Evolutionary conservation across 371 early-diverging fungal genomes (phyloP).

Genomic region (Zychaea mexicana): DNA sequence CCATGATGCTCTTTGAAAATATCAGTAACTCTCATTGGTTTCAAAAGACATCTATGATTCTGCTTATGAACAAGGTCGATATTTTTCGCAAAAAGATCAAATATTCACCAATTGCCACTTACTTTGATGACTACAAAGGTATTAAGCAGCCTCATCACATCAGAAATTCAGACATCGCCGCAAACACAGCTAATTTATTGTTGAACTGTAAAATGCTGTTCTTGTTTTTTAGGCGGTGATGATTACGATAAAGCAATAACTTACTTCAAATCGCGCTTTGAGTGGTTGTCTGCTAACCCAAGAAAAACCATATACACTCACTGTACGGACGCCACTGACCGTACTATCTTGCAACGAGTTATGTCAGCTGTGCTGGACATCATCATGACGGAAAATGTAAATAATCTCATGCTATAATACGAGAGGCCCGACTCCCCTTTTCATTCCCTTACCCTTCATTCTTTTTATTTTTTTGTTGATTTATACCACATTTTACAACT

Average conservation of each 20-base stretch:
- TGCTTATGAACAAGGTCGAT: constrained; percentile 96
- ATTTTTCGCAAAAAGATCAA: constrained; percentile 84
- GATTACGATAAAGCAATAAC: constrained; percentile 16
- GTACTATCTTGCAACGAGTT: constrained; percentile 51
- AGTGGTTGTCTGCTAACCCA: constrained; percentile 30
- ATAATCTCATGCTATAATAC: constrained; percentile 7
- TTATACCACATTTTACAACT: no score
- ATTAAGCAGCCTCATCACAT: no score
- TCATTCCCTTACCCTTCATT: neutral
- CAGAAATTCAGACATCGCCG: no score
- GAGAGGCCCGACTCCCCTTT: neutral
- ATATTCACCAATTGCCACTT: constrained; percentile 71
- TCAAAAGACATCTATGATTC: constrained; percentile 85
- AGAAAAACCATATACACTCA: constrained; percentile 56
- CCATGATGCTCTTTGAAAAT: constrained; percentile 87
- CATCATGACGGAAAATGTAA: constrained; percentile 45
- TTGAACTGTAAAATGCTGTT: neutral
- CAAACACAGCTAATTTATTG: neutral
- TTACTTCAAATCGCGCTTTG: constrained; percentile 36
- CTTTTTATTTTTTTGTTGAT: neutral
- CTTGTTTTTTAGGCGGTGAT: constrained; percentile 11
- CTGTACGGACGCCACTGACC: constrained; percentile 62
- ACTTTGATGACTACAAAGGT: constrained; percentile 88
- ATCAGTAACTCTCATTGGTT: constrained; percentile 96
- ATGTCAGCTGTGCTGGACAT: constrained; percentile 60